phyloP scores from a whole-genome alignment of 192 early-diverging fungal species.

The Mortierella antarctica region DNA sequence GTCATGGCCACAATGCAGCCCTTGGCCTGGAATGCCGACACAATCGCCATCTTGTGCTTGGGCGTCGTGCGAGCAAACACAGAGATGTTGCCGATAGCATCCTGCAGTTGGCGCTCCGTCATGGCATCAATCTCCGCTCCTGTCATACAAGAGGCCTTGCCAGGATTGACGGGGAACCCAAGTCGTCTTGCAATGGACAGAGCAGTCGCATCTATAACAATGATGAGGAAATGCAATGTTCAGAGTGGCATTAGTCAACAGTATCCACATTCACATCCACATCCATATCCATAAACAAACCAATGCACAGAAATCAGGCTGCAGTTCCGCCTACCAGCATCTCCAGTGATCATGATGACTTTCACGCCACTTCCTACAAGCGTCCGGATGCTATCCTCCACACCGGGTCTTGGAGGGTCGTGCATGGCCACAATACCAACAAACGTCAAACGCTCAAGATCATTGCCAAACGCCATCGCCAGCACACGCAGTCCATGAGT shows the following conservation, averaged over 20 bases:
- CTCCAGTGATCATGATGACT: constrained; percentile 98
- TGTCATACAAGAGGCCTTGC: constrained; percentile 71
- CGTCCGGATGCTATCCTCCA: constrained; percentile 76
- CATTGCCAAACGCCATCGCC: constrained; percentile 80
- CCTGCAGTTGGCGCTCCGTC: constrained; percentile 68
- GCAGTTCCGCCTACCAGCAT: constrained; percentile 65
- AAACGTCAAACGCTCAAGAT: constrained; percentile 71
- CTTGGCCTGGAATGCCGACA: constrained; percentile 85
- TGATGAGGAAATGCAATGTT: neutral
- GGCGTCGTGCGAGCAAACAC: constrained; percentile 87
- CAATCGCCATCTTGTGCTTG: constrained; percentile 93
- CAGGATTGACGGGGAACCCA: constrained; percentile 79
- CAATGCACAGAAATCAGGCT: neutral
- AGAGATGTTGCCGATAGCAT: constrained; percentile 68
- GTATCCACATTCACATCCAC: neutral
- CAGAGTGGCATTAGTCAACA: neutral
- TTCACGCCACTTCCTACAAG: constrained; percentile 85
- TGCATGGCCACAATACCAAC: constrained; percentile 90
- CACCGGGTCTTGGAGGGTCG: constrained; percentile 89
- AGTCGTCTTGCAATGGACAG: constrained; percentile 88
- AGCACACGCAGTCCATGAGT: constrained; percentile 86
- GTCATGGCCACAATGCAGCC: constrained; percentile 96
- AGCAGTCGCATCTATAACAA: constrained; percentile 78
- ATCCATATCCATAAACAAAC: neutral
- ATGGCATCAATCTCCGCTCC: constrained; percentile 79